Conservation (phyloP, 805 yeast species). For the Lachancea kluyveri region DNA sequence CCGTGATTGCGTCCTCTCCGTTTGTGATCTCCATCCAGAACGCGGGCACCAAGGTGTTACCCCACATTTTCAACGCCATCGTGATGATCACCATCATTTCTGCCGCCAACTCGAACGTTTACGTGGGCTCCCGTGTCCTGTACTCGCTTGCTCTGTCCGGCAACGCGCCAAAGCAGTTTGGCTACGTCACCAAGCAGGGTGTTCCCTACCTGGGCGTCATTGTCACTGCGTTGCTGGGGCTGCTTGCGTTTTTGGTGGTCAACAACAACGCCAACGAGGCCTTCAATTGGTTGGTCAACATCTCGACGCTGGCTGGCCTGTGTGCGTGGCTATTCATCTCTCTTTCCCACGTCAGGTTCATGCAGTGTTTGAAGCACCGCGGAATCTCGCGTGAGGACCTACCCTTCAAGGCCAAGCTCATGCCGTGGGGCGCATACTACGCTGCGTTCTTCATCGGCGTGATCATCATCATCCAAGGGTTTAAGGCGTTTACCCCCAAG, state of each 20-base stretch:
- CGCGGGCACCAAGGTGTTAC: conserved; percentile 61
- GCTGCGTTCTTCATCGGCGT: conserved; percentile 47
- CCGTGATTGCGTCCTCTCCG: conserved; percentile 52
- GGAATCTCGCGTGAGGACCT: conserved; percentile 56
- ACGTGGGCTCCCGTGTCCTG: conserved; percentile 64
- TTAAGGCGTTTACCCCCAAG: conserved; percentile 48
- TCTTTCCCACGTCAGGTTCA: conserved; percentile 54
- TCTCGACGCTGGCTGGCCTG: conserved; percentile 62
- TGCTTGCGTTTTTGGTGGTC: conserved; percentile 50
- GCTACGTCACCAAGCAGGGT: conserved; percentile 49
- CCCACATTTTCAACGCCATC: conserved; percentile 67
- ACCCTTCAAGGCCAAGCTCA: conserved; percentile 60
- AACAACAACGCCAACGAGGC: conserved; percentile 47
- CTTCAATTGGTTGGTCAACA: conserved; percentile 61
- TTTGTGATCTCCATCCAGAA: conserved; percentile 60
- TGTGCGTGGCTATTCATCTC: conserved; percentile 62
- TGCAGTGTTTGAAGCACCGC: conserved; percentile 52
- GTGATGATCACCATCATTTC: conserved; percentile 61
- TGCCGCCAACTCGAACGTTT: conserved; percentile 73
- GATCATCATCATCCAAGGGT: conserved; percentile 66
- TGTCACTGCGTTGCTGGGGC: conserved; percentile 49
- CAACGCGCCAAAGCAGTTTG: conserved; percentile 53
- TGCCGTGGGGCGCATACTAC: conserved; percentile 62
- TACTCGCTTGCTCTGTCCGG: conserved; percentile 56
- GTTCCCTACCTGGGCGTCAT: conserved; percentile 55